Evolutionary conservation across 768 basidiomycete species (phyloP).

Genomic region (Boletus tylopilopsis): DNA sequence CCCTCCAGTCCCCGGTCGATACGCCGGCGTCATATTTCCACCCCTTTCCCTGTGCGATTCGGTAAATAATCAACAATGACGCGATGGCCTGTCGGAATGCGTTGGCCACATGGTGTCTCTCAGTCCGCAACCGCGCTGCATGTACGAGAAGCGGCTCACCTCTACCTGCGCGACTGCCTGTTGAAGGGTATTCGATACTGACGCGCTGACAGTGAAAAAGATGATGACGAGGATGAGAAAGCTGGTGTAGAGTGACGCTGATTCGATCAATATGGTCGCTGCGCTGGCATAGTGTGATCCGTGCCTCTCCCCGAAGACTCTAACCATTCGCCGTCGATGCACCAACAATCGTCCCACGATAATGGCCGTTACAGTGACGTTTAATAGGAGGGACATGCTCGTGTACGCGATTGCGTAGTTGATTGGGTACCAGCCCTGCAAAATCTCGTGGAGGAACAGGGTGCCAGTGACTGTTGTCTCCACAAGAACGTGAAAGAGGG

Average conservation of each 20-base stretch:
- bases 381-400: conserved; percentile 12
- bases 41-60: conserved; percentile 16
- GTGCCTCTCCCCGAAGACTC: conserved; percentile 11
- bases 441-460: conserved; percentile 1
- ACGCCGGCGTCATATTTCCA: conserved; percentile 8
- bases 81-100: conserved; percentile 8
- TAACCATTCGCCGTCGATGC: conserved; percentile 9
- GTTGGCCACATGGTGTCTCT: not conserved
- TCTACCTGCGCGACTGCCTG: conserved; percentile 19
- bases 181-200: conserved; percentile 9
- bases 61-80: conserved; percentile 18
- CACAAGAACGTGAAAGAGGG: not conserved
- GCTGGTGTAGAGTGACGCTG: conserved; percentile 14
- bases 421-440: not conserved
- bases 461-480: conserved; percentile 2
- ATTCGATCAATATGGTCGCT: conserved; percentile 16
- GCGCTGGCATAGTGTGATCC: conserved; percentile 9
- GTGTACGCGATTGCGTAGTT: conserved; percentile 4
- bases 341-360: conserved; percentile 15
- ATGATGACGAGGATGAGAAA: conserved; percentile 17
- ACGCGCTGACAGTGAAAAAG: not conserved
- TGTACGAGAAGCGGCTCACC: conserved; percentile 1
- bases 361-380: conserved; percentile 14
- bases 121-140: not conserved
- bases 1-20: conserved; percentile 16